Evolutionary conservation across 163 green algal species (phyloP).

Genomic region (Chlamydomonas reinhardtii): DNA sequence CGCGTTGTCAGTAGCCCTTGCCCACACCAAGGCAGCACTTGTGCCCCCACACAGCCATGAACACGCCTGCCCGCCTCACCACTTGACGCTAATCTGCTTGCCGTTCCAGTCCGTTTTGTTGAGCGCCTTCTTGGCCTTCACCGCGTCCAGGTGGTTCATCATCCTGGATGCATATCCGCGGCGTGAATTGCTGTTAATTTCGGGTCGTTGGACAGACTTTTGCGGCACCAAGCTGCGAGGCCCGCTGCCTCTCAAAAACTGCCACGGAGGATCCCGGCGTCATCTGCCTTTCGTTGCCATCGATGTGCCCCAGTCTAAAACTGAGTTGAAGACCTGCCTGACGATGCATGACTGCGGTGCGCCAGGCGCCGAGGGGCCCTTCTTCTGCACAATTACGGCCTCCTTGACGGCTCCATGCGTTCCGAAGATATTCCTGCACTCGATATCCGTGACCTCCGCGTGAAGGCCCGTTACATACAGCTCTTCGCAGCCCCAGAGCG

Average conservation of each 20-base stretch:
- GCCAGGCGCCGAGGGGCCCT: conserved; percentile 10
- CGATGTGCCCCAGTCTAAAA: too few relatives aligned
- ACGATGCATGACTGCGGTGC: conserved; percentile 45
- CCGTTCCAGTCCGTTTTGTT: conserved; percentile 53
- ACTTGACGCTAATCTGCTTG: conserved; percentile 51
- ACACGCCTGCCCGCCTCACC: conserved; percentile 24
- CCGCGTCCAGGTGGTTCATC: conserved; percentile 30
- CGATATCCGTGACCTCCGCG: conserved; percentile 35
- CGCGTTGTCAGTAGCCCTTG: too few relatives aligned
- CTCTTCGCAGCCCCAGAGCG: conserved; percentile 44
- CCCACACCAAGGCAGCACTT: too few relatives aligned
- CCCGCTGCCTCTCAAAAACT: too few relatives aligned
- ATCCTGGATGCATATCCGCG: conserved; percentile 6
- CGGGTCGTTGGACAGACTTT: too few relatives aligned
- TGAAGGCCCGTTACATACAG: conserved; percentile 50
- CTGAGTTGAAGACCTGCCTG: background rate
- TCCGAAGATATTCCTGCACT: conserved; percentile 41
- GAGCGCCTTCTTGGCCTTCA: conserved; percentile 37
- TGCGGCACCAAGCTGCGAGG: too few relatives aligned
- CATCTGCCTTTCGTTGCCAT: too few relatives aligned
- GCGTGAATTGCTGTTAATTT: too few relatives aligned
- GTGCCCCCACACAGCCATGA: background rate
- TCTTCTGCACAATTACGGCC: conserved; percentile 51
- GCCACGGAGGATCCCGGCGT: background rate
- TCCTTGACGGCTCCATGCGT: conserved; percentile 41